Evolutionary conservation across 2,329 filamentous ascomycete genomes (phyloP), one percentile per base, ranked within the genome.

Genomic region (Fusarium devonianum): DNA sequence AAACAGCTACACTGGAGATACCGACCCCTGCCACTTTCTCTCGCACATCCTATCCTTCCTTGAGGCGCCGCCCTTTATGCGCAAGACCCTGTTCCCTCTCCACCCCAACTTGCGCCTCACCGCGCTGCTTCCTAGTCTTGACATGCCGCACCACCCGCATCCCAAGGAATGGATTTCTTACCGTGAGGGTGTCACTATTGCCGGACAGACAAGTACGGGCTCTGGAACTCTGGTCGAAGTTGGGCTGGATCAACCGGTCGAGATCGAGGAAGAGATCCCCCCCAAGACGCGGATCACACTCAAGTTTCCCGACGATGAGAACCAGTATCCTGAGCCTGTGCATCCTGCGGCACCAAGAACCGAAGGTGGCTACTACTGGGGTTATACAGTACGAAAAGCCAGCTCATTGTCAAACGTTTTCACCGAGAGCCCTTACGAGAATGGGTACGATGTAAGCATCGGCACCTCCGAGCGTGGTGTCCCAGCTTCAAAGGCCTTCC

Each of bases 361-460:
- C 41, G 84, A 92, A 56, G 83, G 78, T 2, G 91, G 91, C 0
- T 94, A 91, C 71, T 95, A 92, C 73, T 96, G 91, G 90, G 91
- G 91, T 34, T 96, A 88, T 70, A 80, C 76, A 7, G 84, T 92
- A 4, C 83, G 91, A 18, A 83, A 80, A 53, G 86, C 86, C 25
- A 65, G 71, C 4, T 86, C 83, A 3, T 78, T 96, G 5, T 88
- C 88, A 5, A 75, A 80, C 5, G 84, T 95, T 7, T 92, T 93
- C 65, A 92, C 89, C 4, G 89, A 92, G 68, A 86, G 84, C 58
- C 80, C 84, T 1, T 91, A 83, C 67, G 84, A 89, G 46, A 84
- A 83, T 34, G 91, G 91, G 10, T 96, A 96, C 71, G 90, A 95
- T 70, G 62, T 92, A 47, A 90, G 86, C 61, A 85, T 96, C 60